Evolutionary conservation across 768 basidiomycete genomes (phyloP).

Genomic region (Boletus patriciae): DNA sequence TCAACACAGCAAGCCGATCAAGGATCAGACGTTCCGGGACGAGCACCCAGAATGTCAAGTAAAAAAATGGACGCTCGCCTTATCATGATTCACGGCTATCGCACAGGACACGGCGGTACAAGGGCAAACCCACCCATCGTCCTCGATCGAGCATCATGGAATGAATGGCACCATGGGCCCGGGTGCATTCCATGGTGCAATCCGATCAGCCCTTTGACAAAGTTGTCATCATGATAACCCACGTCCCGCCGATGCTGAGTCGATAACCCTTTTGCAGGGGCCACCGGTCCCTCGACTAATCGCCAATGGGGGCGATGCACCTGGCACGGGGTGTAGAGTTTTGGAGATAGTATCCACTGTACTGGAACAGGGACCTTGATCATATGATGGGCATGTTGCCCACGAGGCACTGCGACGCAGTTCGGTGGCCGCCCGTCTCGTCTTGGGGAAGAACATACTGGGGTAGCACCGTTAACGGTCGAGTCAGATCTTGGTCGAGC

Average conservation of each 20-base stretch:
- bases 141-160: background rate
- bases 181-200: background rate
- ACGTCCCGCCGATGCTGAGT: background rate
- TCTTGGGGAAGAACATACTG: background rate
- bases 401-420: slow-evolving; percentile 9
- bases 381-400: slow-evolving; percentile 8
- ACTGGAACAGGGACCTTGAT: background rate
- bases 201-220: background rate
- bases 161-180: background rate
- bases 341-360: background rate
- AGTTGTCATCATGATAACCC: background rate
- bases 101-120: background rate
- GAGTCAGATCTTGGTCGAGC: background rate
- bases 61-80: background rate
- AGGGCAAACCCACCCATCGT: background rate
- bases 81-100: background rate
- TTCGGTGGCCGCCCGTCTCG: background rate
- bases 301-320: background rate
- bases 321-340: slow-evolving; percentile 15
- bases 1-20: background rate
- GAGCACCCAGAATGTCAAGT: background rate
- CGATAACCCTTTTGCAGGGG: background rate
- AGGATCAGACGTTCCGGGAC: background rate
- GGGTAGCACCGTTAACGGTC: background rate
- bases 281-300: slow-evolving; percentile 3